Conservation (phyloP, 1,284 basidiomycete species). For the Peniophora sp. region DNA sequence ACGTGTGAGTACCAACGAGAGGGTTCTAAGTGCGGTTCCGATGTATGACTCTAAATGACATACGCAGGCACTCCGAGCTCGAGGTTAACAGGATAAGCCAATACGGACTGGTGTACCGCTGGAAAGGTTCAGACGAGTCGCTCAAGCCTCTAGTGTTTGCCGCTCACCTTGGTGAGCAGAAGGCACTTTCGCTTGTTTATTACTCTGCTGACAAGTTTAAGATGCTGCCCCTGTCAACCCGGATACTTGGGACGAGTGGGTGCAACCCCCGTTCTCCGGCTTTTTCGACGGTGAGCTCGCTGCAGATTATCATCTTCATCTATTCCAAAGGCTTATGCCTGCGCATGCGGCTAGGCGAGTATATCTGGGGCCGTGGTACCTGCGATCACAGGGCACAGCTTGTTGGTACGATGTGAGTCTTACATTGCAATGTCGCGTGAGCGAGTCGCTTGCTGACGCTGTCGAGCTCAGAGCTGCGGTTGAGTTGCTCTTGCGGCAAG, state of each 20-base stretch:
- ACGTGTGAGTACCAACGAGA: neutral
- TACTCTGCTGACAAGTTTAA: constrained; percentile 11
- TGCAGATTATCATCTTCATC: too few relatives aligned
- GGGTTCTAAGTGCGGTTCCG: too few relatives aligned
- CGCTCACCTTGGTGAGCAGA: neutral
- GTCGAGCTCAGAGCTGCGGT: constrained; percentile 28
- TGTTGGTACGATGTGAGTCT: constrained; percentile 37
- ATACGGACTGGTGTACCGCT: neutral
- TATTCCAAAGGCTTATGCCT: too few relatives aligned
- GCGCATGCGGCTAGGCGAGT: constrained; percentile 22
- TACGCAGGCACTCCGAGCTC: neutral
- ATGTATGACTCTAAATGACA: neutral
- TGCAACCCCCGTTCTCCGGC: constrained; percentile 57
- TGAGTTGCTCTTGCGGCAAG: constrained; percentile 46
- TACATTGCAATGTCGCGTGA: neutral
- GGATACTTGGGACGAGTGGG: constrained; percentile 47
- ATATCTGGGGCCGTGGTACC: constrained; percentile 54
- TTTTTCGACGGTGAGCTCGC: constrained; percentile 51
- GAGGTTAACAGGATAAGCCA: neutral
- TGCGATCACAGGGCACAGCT: constrained; percentile 53
- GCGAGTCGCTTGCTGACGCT: constrained; percentile 9
- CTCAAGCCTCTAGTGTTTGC: neutral
- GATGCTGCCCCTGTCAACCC: constrained; percentile 66
- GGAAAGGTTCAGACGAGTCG: neutral
- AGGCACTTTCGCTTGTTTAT: neutral